Evolutionary conservation across 805 yeast genomes (phyloP).

Genomic region (Candida silvatica): DNA sequence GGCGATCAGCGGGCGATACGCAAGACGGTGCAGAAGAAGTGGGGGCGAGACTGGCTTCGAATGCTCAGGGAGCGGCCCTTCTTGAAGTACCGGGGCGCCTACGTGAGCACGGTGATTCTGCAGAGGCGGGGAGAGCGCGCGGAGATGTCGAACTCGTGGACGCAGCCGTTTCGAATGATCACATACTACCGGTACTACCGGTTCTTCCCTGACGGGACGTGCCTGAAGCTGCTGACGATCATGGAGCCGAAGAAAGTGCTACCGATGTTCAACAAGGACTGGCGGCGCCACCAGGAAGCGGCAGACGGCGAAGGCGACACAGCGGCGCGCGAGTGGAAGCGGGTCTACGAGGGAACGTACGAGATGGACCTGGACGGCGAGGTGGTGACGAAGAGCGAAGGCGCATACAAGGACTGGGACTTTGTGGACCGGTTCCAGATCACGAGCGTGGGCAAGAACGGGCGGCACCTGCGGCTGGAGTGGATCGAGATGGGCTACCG

Average conservation of each 20-base stretch:
- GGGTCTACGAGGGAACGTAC: slow-evolving; percentile 49
- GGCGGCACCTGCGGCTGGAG: slow-evolving; percentile 57
- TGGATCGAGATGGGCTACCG: slow-evolving; percentile 62
- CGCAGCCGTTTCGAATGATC: slow-evolving; percentile 71
- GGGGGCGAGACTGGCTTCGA: slow-evolving; percentile 36
- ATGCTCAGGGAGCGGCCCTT: slow-evolving; percentile 66
- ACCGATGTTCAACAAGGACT: slow-evolving; percentile 34
- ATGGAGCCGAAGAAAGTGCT: slow-evolving; percentile 66
- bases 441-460: slow-evolving; percentile 44
- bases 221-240: slow-evolving; percentile 60
- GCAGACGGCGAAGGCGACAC: not conserved
- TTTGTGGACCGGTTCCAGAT: slow-evolving; percentile 60
- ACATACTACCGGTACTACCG: slow-evolving; percentile 83
- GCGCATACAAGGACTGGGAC: slow-evolving; percentile 50
- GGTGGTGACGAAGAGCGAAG: slow-evolving; percentile 43
- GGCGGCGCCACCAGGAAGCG: not conserved
- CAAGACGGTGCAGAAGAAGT: slow-evolving; percentile 27
- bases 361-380: slow-evolving; percentile 42
- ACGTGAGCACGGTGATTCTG: slow-evolving; percentile 79
- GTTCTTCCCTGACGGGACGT: slow-evolving; percentile 71
- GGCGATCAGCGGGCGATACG: slow-evolving; percentile 28
- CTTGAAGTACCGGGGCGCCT: slow-evolving; percentile 73
- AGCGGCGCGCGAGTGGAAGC: slow-evolving; percentile 20
- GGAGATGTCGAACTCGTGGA: slow-evolving; percentile 58
- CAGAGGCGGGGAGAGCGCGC: slow-evolving; percentile 74